phyloP scores from a whole-genome alignment of 805 yeast species.

The Monosporozyma siamensis region DNA sequence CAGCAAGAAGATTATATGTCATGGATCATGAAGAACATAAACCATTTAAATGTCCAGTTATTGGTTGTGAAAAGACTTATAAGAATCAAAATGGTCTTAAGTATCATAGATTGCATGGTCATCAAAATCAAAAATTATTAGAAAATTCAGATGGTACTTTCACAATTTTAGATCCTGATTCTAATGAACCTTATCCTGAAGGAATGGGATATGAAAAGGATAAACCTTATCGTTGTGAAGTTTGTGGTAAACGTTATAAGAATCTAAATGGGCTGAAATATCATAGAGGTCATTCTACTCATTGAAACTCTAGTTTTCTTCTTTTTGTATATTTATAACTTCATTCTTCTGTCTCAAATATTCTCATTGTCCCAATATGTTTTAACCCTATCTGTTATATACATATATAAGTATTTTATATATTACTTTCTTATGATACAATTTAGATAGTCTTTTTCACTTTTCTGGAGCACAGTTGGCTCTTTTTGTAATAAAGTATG shows the following conservation, averaged over 20 bases:
- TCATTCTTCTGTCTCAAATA: background rate
- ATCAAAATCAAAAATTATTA: constrained; percentile 86
- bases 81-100: constrained; percentile 96
- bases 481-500: too few species aligned
- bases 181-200: constrained; percentile 82
- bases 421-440: background rate
- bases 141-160: constrained; percentile 90
- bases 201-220: constrained; percentile 94
- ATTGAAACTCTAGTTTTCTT: constrained; percentile 33
- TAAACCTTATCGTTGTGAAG: constrained; percentile 96
- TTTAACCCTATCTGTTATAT: background rate
- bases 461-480: too few species aligned
- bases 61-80: constrained; percentile 95
- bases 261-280: constrained; percentile 92
- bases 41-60: constrained; percentile 95
- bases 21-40: constrained; percentile 86
- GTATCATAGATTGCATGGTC: constrained; percentile 93
- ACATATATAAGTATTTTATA: background rate
- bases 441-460: too few species aligned
- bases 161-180: constrained; percentile 84
- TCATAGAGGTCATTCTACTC: constrained; percentile 97
- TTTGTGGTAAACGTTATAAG: constrained; percentile 94
- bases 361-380: background rate
- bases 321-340: background rate
- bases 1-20: constrained; percentile 88